Evolutionary conservation across 148 eudicot species (phyloP).

Genomic region (Camellia granthamiana): DNA sequence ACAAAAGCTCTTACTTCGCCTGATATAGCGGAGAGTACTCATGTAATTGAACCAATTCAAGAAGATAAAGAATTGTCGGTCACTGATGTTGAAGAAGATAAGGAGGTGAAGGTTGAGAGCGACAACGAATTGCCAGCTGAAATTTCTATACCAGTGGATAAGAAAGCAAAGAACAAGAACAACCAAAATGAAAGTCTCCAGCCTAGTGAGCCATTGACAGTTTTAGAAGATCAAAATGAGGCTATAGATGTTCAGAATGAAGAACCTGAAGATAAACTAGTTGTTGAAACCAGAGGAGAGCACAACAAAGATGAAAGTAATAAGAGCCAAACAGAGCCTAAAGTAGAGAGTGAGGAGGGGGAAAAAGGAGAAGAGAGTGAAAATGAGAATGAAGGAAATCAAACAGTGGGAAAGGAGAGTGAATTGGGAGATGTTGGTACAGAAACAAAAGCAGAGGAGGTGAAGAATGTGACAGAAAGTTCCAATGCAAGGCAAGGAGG

Average conservation of each 20-base stretch:
- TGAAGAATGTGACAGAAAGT: not conserved
- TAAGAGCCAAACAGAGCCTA: not conserved
- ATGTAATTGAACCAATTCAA: not conserved
- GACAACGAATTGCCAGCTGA: conserved; percentile 4
- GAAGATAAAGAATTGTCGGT: conserved; percentile 11
- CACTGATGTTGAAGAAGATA: conserved; percentile 22
- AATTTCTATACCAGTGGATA: conserved; percentile 6
- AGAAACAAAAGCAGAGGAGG: not conserved
- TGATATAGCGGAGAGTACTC: not conserved
- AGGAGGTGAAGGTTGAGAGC: not conserved
- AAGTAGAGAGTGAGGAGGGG: not conserved
- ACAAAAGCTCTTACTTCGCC: not conserved
- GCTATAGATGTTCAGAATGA: not conserved
- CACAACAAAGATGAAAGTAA: not conserved
- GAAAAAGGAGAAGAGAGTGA: conserved; percentile 17
- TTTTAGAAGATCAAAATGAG: not conserved
- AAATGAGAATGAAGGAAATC: not conserved
- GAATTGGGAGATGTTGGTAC: not conserved
- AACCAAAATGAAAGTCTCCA: not conserved
- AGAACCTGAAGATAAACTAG: not conserved
- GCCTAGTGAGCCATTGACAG: not conserved
- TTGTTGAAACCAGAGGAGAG: not conserved
- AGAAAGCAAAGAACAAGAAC: not conserved
- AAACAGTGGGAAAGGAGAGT: not conserved
- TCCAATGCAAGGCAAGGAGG: too few relatives aligned